Evolutionary conservation across 2,329 filamentous ascomycete genomes (phyloP).

Genomic region (Mycocentrospora acerina): DNA sequence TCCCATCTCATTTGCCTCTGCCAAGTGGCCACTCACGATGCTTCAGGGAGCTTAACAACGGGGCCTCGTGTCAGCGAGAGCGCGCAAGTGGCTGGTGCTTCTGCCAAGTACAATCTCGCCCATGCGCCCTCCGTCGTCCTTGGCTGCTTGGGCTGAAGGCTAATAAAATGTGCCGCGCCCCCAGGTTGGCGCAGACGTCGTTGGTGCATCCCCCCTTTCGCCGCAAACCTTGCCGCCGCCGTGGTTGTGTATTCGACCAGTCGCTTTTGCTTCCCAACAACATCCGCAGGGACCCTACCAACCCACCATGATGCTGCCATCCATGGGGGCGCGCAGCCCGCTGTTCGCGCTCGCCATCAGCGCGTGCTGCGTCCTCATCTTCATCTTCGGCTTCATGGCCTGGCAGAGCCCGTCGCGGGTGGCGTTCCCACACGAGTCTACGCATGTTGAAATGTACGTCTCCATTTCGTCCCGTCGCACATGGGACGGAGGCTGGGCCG

Average conservation of each 20-base stretch:
- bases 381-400: constrained; percentile 38
- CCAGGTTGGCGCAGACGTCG: constrained; percentile 11
- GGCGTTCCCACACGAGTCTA: constrained; percentile 19
- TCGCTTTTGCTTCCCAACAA: constrained; percentile 10
- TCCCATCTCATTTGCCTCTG: constrained; percentile 10
- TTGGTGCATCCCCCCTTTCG: constrained; percentile 16
- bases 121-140: constrained; percentile 20
- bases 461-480: not conserved
- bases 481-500: constrained; percentile 1
- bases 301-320: constrained; percentile 32
- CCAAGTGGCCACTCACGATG: constrained; percentile 9
- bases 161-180: constrained; percentile 27
- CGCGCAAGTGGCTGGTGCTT: constrained; percentile 15
- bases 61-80: constrained; percentile 10
- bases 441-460: constrained; percentile 31
- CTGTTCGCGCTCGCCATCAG: constrained; percentile 33
- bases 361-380: constrained; percentile 33
- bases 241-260: too few species aligned
- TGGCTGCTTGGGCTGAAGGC: constrained; percentile 22
- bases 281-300: constrained; percentile 2
- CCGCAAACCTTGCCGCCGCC: constrained; percentile 8
- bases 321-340: constrained; percentile 33
- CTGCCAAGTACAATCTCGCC: constrained; percentile 30
- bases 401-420: constrained; percentile 34
- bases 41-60: constrained; percentile 15